Conservation (phyloP, 2,329 filamentous ascomycete species). For the Botryotinia calthae region DNA sequence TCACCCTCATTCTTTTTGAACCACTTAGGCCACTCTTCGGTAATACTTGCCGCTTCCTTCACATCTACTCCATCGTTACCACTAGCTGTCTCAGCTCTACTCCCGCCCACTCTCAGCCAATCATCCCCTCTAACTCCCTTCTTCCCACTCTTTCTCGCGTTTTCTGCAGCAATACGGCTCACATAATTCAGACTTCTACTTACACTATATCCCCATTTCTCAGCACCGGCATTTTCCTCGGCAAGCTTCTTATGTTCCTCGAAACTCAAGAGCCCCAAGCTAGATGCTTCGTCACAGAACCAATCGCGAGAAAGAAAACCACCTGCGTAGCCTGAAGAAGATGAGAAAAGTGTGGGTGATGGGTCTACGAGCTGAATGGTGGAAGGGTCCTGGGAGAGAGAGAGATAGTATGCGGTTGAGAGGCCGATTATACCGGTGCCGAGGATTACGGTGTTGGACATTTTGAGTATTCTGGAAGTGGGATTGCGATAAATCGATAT, state of each 20-base stretch:
- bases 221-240: constrained; percentile 24
- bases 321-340: constrained; percentile 70
- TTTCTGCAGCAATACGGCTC: constrained; percentile 43
- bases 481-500: not conserved
- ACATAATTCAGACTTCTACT: constrained; percentile 52
- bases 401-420: constrained; percentile 71
- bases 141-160: constrained; percentile 27
- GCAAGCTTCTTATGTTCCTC: constrained; percentile 52
- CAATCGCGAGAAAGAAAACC: constrained; percentile 56
- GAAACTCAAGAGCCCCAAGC: constrained; percentile 66
- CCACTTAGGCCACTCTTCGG: constrained; percentile 52
- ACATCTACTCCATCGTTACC: constrained; percentile 52
- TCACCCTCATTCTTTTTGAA: constrained; percentile 55
- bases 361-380: constrained; percentile 59
- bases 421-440: constrained; percentile 69
- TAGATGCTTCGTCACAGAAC: constrained; percentile 46
- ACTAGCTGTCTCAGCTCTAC: constrained; percentile 41
- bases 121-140: constrained; percentile 55
- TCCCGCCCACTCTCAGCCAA: constrained; percentile 62
- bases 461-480: not conserved
- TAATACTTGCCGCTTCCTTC: constrained; percentile 33
- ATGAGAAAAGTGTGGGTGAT: constrained; percentile 62
- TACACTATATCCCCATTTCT: constrained; percentile 54
- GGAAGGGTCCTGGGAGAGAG: constrained; percentile 44
- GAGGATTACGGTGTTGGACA: constrained; percentile 53